Evolutionary conservation across 2,329 filamentous ascomycete species (phyloP).

Genomic region (Pestalotiopsis sp.): DNA sequence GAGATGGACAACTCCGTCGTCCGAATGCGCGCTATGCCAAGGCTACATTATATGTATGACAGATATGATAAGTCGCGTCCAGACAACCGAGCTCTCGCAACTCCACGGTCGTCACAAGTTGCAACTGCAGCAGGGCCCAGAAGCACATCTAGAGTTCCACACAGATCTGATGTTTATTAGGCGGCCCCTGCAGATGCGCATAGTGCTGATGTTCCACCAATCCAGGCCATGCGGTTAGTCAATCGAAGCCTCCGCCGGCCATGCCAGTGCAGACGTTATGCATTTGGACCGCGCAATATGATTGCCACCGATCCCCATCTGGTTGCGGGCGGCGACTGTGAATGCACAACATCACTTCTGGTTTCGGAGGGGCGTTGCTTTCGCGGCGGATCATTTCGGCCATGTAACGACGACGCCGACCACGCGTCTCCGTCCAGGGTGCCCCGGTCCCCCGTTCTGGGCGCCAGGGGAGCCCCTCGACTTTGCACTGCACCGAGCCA

Average conservation of each 20-base stretch:
- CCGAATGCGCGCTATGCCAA: neutral
- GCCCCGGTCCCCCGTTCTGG: neutral
- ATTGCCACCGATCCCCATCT: neutral
- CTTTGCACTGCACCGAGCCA: neutral
- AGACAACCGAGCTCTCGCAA: neutral
- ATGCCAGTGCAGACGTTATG: neutral
- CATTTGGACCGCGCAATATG: neutral
- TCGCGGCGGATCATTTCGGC: neutral
- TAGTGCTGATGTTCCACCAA: constrained; percentile 8
- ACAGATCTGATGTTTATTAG: constrained; percentile 6
- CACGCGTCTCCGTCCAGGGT: neutral
- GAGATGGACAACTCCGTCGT: neutral
- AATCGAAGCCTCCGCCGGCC: neutral
- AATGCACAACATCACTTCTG: neutral
- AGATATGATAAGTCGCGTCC: neutral
- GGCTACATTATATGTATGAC: neutral
- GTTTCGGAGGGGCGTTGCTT: neutral
- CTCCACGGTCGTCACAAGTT: neutral
- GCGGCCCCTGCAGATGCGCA: neutral
- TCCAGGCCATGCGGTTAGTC: neutral
- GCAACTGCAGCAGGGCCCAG: neutral
- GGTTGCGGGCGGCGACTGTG: neutral
- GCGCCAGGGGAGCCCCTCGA: neutral
- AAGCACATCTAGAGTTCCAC: neutral
- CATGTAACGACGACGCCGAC: neutral